Base-by-base conservation (phyloP, 225 moss, liverwort and hornwort species). In the Antitrichia curtipendula region DNA sequence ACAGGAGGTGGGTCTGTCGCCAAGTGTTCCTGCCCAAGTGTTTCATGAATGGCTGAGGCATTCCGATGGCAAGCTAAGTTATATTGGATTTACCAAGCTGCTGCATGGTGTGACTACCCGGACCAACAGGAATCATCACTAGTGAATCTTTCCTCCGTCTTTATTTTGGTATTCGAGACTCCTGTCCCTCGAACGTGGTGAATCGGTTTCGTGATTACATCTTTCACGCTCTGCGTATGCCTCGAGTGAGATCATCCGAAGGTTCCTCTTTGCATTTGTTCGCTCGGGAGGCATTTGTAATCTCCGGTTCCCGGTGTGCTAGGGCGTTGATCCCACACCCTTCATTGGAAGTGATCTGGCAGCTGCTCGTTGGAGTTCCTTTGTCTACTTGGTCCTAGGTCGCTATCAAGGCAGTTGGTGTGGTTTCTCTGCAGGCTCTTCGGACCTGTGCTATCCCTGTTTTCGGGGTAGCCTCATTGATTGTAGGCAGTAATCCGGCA, bases 41-140 rank as follows among this genome's bases (percentile, higher is more conserved):
- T 93, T 98, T 82, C 98, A 96, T 80, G 98, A 98, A 83, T 98
- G 98, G 97, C 90, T 95, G 89, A 97, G 98, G 93, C 96, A 97
- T 86, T 94, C 97, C 57, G 97, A 98, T 66, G 95, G 95, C 54
- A 95, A 96, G 83, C 87, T 98, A 85, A 98, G 96, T 89, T 97
- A 95, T 84, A 92, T 93, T 94, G 98, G 98, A 83, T 98, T 98
- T 88, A 95, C 98, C 34, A 98, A 98, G 93, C 91, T 98, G 89
- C 97, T 97, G 52, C 98, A 98, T 82, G 98, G 98, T 82, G 92
- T 96, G 18, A 95, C 96, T 16, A 93, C 94, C 86, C 95, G 98
- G 80, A 88, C 96, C 52, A 92, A 93, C 84, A 93, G 96, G 90
- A 92, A 93, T 53, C 92, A 90, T 80, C 85, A 92, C 82, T 90